phyloP scores from a whole-genome alignment of 1,284 basidiomycete genomes.

The Boletus semigastroideus region DNA sequence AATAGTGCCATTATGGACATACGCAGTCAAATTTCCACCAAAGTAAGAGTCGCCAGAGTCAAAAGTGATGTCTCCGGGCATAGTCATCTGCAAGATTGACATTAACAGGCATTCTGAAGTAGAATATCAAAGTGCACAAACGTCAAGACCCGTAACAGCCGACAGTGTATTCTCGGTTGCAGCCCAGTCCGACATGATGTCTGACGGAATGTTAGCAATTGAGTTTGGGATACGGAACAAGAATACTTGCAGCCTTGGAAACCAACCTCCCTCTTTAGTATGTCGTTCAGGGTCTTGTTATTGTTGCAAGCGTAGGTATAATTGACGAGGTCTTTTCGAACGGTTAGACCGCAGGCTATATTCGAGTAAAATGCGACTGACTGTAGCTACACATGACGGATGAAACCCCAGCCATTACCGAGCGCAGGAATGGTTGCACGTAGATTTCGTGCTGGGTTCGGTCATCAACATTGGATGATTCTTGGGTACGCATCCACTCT shows the following conservation, averaged over 20 bases:
- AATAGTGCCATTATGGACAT: constrained; percentile 33
- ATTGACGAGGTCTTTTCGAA: constrained; percentile 39
- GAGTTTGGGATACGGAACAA: neutral
- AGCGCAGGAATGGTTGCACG: constrained; percentile 52
- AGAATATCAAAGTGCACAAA: constrained; percentile 12
- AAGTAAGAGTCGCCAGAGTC: constrained; percentile 39
- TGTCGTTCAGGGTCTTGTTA: constrained; percentile 50
- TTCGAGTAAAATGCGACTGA: constrained; percentile 24
- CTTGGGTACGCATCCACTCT: constrained; percentile 38
- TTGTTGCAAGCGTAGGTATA: constrained; percentile 56
- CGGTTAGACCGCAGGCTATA: constrained; percentile 5
- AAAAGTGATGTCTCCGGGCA: constrained; percentile 43
- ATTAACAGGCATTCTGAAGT: neutral
- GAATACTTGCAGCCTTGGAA: constrained; percentile 50
- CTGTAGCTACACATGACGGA: constrained; percentile 78
- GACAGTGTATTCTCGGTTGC: constrained; percentile 39
- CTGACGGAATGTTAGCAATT: constrained; percentile 12
- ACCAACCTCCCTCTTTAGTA: constrained; percentile 58
- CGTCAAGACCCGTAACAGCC: constrained; percentile 49
- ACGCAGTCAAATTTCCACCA: constrained; percentile 47
- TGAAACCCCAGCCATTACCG: constrained; percentile 55
- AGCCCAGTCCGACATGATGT: constrained; percentile 42
- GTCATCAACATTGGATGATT: constrained; percentile 61
- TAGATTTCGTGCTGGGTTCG: constrained; percentile 64
- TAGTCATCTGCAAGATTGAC: constrained; percentile 31